phyloP scores from a whole-genome alignment of 192 early-diverging fungal species.

The Gryganskiella cystojenkinii region DNA sequence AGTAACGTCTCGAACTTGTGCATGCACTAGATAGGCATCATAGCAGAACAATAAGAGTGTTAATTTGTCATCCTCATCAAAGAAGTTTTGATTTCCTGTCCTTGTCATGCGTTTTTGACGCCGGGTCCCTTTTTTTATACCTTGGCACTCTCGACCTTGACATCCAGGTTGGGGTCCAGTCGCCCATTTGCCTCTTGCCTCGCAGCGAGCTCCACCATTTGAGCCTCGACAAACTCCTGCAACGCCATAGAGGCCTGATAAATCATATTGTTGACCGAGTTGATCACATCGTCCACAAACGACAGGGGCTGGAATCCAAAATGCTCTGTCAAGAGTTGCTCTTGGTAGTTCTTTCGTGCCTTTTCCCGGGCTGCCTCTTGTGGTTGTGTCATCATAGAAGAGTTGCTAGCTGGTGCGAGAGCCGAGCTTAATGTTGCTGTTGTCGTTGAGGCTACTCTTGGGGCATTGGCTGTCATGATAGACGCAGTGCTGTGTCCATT shows the following conservation, averaged over 20 bases:
- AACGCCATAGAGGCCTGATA: constrained; percentile 77
- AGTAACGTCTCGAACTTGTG: constrained; percentile 81
- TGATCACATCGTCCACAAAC: constrained; percentile 86
- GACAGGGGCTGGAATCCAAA: constrained; percentile 85
- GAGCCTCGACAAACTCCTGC: constrained; percentile 72
- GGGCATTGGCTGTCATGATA: too few species aligned
- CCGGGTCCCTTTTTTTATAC: constrained; percentile 11
- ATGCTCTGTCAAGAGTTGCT: constrained; percentile 76
- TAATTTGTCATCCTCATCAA: background rate
- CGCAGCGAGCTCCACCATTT: constrained; percentile 51
- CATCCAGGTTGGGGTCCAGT: background rate
- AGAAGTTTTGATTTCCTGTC: too few species aligned
- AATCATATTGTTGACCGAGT: constrained; percentile 78
- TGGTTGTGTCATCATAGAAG: too few species aligned
- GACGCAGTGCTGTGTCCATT: too few species aligned
- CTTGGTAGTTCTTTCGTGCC: constrained; percentile 27
- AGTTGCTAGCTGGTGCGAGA: background rate
- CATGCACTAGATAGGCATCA: constrained; percentile 61
- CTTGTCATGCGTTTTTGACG: constrained; percentile 6
- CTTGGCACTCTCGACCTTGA: constrained; percentile 25
- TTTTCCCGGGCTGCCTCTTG: constrained; percentile 31
- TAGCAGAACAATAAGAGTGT: background rate
- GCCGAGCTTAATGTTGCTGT: too few species aligned
- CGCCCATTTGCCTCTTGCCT: constrained; percentile 7
- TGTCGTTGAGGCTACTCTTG: too few species aligned